Evolutionary conservation across 2,329 filamentous ascomycete genomes (phyloP).

Genomic region (Mycogone perniciosa): DNA sequence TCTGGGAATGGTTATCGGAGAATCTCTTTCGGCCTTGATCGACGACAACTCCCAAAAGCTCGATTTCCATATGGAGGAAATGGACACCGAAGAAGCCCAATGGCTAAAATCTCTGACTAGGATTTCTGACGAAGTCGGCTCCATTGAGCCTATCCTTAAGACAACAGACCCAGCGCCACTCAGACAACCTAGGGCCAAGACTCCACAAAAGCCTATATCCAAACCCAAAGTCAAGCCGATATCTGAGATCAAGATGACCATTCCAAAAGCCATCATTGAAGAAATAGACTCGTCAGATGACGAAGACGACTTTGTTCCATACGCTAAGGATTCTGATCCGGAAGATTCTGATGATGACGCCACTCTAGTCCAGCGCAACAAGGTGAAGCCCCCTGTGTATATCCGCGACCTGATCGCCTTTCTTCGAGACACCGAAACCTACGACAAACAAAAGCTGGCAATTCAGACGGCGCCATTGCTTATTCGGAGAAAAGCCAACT

Average conservation of each 20-base stretch:
- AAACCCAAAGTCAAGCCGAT: conserved; percentile 27
- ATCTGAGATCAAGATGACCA: conserved; percentile 23
- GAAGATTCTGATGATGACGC: conserved; percentile 94
- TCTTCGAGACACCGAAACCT: conserved; percentile 73
- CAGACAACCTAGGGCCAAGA: conserved; percentile 12
- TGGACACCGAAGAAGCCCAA: conserved; percentile 61
- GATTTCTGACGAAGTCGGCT: conserved; percentile 57
- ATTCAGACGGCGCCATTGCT: conserved; percentile 69
- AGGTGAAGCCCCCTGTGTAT: conserved; percentile 80
- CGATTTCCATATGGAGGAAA: conserved; percentile 79
- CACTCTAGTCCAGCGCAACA: conserved; percentile 76
- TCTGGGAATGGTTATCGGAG: conserved; percentile 82
- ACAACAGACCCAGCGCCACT: conserved; percentile 9
- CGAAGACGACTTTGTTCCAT: conserved; percentile 63
- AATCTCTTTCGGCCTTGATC: conserved; percentile 57
- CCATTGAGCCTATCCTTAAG: conserved; percentile 44
- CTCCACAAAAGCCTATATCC: conserved; percentile 10
- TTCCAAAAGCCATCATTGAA: conserved; percentile 50
- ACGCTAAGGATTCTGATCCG: conserved; percentile 79
- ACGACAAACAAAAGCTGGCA: conserved; percentile 76
- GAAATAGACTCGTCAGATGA: conserved; percentile 57
- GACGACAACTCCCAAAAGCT: conserved; percentile 66
- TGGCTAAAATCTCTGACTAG: conserved; percentile 66
- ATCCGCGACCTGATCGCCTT: conserved; percentile 76
- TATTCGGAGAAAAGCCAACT: conserved; percentile 81